Evolutionary conservation across 2,329 filamentous ascomycete species (phyloP), one percentile per base, ranked within the genome.

Genomic region (Ceratocystis ficicola): DNA sequence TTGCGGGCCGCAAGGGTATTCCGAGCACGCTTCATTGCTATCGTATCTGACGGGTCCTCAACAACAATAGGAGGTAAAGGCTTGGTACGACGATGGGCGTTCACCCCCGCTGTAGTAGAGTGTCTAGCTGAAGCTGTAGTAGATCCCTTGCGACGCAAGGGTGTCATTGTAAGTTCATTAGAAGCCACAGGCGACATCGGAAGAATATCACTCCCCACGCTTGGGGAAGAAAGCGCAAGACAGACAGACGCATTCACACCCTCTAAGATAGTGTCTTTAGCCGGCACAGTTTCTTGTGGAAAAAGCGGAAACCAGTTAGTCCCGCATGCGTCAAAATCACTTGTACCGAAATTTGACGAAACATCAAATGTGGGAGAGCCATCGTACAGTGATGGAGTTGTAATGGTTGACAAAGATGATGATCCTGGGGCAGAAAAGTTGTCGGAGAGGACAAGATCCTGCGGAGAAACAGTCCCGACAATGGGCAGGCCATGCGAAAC

Each of bases 1-100:
- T 96, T 96, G 70, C 93, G 90, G 71, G 93, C 93, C 20, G 93
- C 93, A 74, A 95, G 83, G 7, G 91, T 95, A 75, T 96, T 97
- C 70, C 91, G 88, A 63, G 91, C 92, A 74, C 93, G 89, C 85
- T 96, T 96, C 81, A 92, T 83, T 22, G 90, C 90, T n/a, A 88
- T 75, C 8, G 82, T 83, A 72, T 96, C 92, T 52, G 71, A 77
- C 0, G 86, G 83, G 70, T 96, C 89, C 32, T 86, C 83, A 46
- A 91, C 83, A 68, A 87, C 78, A 73, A 96, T 92, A 5, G 87
- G 86, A 69, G 88, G 86, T 65, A 95, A 79, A 69, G 88, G 86
- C 81, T 92, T 93, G 73, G 90, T 86, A 69, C 89, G 88, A 74
- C 88, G 86, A 70, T 89, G 87, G 71, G 87, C 77, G 72, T 77